Conservation (phyloP, 2,329 filamentous ascomycete genomes). For the Colletotrichum tropicicola region DNA sequence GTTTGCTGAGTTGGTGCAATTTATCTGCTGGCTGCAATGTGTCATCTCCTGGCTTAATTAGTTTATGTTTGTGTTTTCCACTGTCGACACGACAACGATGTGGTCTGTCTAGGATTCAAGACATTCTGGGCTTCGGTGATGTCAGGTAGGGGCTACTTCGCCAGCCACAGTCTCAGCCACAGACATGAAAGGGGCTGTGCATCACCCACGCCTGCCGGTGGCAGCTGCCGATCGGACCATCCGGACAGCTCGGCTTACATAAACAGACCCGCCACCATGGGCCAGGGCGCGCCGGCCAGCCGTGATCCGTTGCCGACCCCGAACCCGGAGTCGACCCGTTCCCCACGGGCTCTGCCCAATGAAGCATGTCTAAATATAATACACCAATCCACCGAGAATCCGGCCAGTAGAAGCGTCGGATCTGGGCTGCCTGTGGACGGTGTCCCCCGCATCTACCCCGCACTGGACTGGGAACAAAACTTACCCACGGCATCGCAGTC, state of each 20-base stretch:
- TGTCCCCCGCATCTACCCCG: constrained; percentile 12
- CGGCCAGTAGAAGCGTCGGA: background rate
- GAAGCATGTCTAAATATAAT: background rate
- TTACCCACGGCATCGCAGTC: constrained; percentile 7
- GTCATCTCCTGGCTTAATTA: too few species aligned
- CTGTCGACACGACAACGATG: too few species aligned
- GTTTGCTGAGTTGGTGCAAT: too few species aligned
- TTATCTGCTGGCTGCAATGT: too few species aligned
- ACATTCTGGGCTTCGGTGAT: too few species aligned
- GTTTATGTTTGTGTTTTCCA: too few species aligned
- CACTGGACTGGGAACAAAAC: constrained; percentile 7
- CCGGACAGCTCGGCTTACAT: background rate
- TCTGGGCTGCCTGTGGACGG: background rate
- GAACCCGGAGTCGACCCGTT: background rate
- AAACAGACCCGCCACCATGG: background rate
- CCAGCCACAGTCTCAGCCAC: too few species aligned
- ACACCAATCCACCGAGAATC: background rate
- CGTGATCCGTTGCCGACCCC: constrained; percentile 14
- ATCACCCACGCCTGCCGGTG: background rate
- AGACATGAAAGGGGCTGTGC: background rate
- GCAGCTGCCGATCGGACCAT: background rate
- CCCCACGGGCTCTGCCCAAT: constrained; percentile 2
- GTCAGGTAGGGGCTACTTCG: too few species aligned
- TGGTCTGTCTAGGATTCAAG: too few species aligned
- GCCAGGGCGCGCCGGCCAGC: background rate